phyloP scores from a whole-genome alignment of 371 early-diverging fungal genomes.

The Parasitella parasitica region DNA sequence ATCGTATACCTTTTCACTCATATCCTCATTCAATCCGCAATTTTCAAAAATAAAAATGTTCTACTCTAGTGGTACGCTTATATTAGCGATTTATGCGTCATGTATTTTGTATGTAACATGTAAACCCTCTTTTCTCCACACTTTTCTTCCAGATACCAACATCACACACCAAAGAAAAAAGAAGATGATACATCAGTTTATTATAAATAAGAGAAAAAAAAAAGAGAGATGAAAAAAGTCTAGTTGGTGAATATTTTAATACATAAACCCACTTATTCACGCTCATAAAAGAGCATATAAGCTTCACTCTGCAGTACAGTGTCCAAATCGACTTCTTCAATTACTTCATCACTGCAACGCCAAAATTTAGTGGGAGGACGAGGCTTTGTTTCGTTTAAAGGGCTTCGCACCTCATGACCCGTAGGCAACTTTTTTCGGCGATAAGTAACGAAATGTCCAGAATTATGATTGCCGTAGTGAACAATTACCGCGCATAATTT shows the following conservation, averaged over 20 bases:
- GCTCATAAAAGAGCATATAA: slow-evolving; percentile 90
- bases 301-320: slow-evolving; percentile 74
- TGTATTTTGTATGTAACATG: too few relatives aligned
- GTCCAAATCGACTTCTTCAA: slow-evolving; percentile 72
- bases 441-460: slow-evolving; percentile 93
- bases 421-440: slow-evolving; percentile 65
- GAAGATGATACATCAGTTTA: too few relatives aligned
- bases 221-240: too few relatives aligned
- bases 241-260: too few relatives aligned
- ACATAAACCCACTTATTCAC: slow-evolving; percentile 14
- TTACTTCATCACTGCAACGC: slow-evolving; percentile 87
- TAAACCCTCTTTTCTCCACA: too few relatives aligned
- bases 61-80: too few relatives aligned
- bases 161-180: too few relatives aligned
- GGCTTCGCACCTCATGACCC: slow-evolving; percentile 43
- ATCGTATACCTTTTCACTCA: neutral
- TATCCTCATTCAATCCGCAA: too few relatives aligned
- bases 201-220: neutral
- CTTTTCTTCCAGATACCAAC: too few relatives aligned
- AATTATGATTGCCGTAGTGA: slow-evolving; percentile 85
- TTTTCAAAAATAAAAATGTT: too few relatives aligned
- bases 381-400: slow-evolving; percentile 32
- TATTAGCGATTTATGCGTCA: too few relatives aligned
- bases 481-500: slow-evolving; percentile 83
- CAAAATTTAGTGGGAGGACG: slow-evolving; percentile 59